phyloP scores from a whole-genome alignment of 805 yeast genomes.

The Myxozyma geophila region DNA sequence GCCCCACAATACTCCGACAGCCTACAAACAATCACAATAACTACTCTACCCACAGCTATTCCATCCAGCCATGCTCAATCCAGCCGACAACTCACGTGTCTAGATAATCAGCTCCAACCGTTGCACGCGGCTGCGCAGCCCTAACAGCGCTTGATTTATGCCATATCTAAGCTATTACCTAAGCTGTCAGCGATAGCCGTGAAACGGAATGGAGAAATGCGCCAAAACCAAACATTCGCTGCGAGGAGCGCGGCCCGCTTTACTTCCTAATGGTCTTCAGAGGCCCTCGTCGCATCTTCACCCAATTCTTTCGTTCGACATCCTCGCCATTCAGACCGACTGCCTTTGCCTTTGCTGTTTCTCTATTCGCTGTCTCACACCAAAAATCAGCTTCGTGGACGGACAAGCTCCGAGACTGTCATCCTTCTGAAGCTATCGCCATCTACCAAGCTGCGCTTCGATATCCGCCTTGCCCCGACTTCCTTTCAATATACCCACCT shows the following conservation, averaged over 20 bases:
- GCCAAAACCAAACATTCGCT: background rate
- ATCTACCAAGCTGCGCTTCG: constrained; percentile 14
- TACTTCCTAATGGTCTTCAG: constrained; percentile 10
- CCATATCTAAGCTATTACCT: background rate
- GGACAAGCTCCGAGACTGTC: constrained; percentile 19
- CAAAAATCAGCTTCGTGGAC: constrained; percentile 10
- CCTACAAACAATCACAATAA: no score
- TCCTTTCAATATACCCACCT: constrained; percentile 31
- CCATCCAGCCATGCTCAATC: no score
- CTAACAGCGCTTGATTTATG: background rate
- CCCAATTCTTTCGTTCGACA: background rate
- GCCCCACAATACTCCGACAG: no score
- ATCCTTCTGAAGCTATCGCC: constrained; percentile 14
- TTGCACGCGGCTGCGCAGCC: background rate
- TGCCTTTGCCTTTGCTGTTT: constrained; percentile 6
- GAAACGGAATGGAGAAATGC: constrained; percentile 1
- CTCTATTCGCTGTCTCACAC: constrained; percentile 9
- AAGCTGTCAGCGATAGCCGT: constrained; percentile 2
- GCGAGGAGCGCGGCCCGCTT: background rate
- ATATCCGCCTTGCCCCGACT: constrained; percentile 26
- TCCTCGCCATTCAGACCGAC: background rate
- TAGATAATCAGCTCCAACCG: no score
- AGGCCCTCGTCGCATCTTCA: constrained; percentile 3
- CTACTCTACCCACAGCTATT: no score
- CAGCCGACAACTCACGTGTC: no score